These are phyloP conservation scores for Coniella lustricola DNA, from an alignment of 2,329 filamentous ascomycete species.

Conservation along the genomic window DNA sequence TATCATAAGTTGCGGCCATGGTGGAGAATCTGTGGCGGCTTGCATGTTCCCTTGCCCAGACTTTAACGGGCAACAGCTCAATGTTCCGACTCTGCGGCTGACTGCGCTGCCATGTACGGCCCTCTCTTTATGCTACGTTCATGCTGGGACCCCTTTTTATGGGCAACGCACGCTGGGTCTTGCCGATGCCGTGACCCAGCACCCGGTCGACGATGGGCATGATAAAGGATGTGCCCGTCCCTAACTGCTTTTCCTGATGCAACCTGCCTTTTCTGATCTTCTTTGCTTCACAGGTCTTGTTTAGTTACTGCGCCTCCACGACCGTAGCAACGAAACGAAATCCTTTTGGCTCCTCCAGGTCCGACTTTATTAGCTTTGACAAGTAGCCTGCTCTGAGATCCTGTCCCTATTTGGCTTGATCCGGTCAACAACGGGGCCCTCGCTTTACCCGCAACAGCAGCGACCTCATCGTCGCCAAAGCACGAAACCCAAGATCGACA, in stretches of 20 bases:
- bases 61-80: not conserved
- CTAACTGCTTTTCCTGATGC: not conserved
- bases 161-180: not conserved
- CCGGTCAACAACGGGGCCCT: not conserved
- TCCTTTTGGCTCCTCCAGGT: not conserved
- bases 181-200: not conserved
- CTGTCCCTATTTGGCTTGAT: not conserved
- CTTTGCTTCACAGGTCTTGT: not conserved
- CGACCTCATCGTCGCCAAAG: no score
- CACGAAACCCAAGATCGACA: not conserved
- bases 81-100: not conserved
- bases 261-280: conserved; percentile 11
- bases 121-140: not conserved
- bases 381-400: not conserved
- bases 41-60: not conserved
- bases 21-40: not conserved
- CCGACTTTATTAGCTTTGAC: not conserved
- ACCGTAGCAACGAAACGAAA: not conserved
- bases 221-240: conserved; percentile 4
- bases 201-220: not conserved
- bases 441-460: not conserved
- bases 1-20: not conserved
- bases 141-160: not conserved
- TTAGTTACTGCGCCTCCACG: not conserved
- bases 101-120: not conserved